These are phyloP conservation scores for Rosa chinensis DNA, from an alignment of 306 rosid genomes.

Conservation along the genomic window DNA sequence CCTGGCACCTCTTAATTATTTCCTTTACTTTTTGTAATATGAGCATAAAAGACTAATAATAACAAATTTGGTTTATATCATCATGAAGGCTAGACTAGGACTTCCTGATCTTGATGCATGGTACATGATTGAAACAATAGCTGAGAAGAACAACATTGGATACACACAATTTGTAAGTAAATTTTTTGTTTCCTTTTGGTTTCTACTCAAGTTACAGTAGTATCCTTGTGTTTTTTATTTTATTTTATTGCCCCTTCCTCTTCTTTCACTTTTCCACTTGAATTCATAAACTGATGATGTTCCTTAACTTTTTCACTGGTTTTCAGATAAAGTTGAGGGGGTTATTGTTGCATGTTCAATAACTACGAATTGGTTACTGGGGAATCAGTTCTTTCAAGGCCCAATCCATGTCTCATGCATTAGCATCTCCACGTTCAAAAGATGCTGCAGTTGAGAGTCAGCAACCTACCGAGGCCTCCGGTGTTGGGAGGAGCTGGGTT, in stretches of 20 bases:
- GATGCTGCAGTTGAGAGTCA: no score
- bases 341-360: no score
- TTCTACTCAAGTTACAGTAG: not conserved
- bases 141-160: constrained; percentile 86
- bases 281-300: constrained; percentile 23
- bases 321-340: constrained; percentile 82
- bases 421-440: no score
- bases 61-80: constrained; percentile 21
- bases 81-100: constrained; percentile 87
- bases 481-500: no score
- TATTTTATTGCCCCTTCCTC: not conserved
- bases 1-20: constrained; percentile 4
- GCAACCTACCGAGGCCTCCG: no score
- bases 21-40: constrained; percentile 5
- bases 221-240: not conserved
- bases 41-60: constrained; percentile 15
- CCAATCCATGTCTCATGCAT: no score
- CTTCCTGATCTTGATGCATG: constrained; percentile 91
- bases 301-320: constrained; percentile 15
- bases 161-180: constrained; percentile 89
- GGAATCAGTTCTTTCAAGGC: no score
- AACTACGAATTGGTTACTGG: no score
- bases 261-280: not conserved
- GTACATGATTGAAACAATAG: constrained; percentile 93
- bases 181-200: not conserved